Base-by-base conservation (phyloP, 345 rosid species). In the Nephelium lappaceum region DNA sequence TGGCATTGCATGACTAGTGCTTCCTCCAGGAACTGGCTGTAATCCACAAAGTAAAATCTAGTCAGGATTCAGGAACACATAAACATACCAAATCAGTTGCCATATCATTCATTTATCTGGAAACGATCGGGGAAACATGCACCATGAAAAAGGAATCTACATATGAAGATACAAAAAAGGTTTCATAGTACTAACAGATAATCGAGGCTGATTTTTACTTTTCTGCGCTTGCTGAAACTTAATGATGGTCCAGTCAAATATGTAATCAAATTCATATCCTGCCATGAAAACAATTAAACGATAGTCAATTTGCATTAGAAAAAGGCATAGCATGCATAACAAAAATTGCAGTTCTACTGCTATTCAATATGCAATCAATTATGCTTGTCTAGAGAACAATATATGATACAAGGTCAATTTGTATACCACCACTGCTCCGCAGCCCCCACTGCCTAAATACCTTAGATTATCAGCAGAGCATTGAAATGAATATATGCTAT, bases 221-320 rank as follows among this genome's bases (percentile, higher is more conserved):
- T 88, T 95, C 78, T 90, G 93, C 16, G 96, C 83, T 82, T 92
- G 91, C 84, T 94, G 97, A 85, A 93, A 89, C 93, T 96, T 94
- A 55, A 94, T 89, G 76, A 94, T 89, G 19, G 98, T 93, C 99
- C 99, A 96, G 84, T 96, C 99, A 90, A 91, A 96, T 51, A 93
- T 85, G 81, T 85, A 90, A 85, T 96, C 97, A 75, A 91, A 86
- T 71, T 90, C 92, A 84, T 88, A 93, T 67, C 97, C 99, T 96
- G 87, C 74, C 67, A 83, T 65, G 16, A 77, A 72, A 76, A 60
- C 71, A 78, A 74, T 47, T 47, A 43, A 10, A 14, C 21, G 38
- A 21, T 45, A 64, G 38, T 38, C 21, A 72, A 51, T 66, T 51
- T 55, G 64, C 36, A 65, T 19, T 36, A 60, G 14, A n/a, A 11